Evolutionary conservation across 768 basidiomycete genomes (phyloP).

Genomic region (Sporobolomyces pararoseus): DNA sequence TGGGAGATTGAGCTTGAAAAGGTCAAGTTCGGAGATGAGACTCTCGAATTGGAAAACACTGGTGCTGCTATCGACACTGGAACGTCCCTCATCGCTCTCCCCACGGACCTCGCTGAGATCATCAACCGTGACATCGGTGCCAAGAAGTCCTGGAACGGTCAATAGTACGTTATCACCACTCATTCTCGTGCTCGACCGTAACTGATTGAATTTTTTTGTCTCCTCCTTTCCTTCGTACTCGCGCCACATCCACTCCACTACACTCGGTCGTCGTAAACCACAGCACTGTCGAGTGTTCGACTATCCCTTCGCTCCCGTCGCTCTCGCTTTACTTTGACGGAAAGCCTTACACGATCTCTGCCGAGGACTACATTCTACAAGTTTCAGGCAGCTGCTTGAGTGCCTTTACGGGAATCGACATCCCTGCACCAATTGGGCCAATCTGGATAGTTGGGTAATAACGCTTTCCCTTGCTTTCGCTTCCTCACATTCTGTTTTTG

Average conservation of each 20-base stretch:
- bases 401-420: constrained; percentile 84
- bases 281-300: constrained; percentile 72
- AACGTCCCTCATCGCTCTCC: constrained; percentile 88
- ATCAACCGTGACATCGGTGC: constrained; percentile 90
- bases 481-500: neutral
- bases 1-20: constrained; percentile 84
- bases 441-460: constrained; percentile 41
- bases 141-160: constrained; percentile 85
- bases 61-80: constrained; percentile 56
- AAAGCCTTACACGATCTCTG: constrained; percentile 61
- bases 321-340: constrained; percentile 79
- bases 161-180: constrained; percentile 55
- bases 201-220: neutral
- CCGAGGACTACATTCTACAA: constrained; percentile 80
- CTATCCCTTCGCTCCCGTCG: constrained; percentile 75
- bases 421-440: constrained; percentile 56
- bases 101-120: constrained; percentile 95
- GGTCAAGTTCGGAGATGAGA: constrained; percentile 78
- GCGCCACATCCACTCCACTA: neutral
- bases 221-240: neutral
- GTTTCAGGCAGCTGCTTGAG: constrained; percentile 90
- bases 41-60: constrained; percentile 84
- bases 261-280: neutral
- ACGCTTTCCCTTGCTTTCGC: constrained; percentile 44
- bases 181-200: neutral